phyloP scores from a whole-genome alignment of 2,329 filamentous ascomycete genomes.

The Metarhizium humberi region DNA sequence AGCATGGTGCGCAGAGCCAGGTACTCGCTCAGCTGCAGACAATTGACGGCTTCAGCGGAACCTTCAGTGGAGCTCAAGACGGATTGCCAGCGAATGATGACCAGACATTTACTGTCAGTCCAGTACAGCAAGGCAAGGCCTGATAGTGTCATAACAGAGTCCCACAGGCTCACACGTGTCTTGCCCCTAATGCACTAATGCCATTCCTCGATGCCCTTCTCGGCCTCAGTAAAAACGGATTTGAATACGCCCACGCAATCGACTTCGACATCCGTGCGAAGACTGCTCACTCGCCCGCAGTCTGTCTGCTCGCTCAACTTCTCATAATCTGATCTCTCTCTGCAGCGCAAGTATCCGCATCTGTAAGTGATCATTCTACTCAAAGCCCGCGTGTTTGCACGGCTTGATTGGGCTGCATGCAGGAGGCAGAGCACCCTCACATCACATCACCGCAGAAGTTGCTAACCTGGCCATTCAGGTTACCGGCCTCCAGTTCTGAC shows the following conservation, averaged over 20 bases:
- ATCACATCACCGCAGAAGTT: neutral
- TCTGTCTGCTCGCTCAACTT: neutral
- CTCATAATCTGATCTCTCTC: neutral
- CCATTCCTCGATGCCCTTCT: neutral
- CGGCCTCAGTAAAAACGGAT: neutral
- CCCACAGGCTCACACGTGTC: neutral
- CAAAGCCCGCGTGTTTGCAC: neutral
- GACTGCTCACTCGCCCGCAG: neutral
- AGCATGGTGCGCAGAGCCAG: too few species aligned
- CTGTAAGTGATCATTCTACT: neutral
- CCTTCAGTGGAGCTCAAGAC: neutral
- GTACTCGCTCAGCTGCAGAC: too few species aligned
- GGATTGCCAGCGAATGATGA: neutral
- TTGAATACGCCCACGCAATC: neutral
- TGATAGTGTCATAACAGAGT: neutral
- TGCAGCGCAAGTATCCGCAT: neutral
- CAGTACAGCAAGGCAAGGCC: neutral
- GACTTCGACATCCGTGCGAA: neutral
- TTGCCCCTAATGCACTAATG: neutral
- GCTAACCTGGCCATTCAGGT: slow-evolving; percentile 7
- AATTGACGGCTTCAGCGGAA: neutral
- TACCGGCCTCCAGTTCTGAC: neutral
- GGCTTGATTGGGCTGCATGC: neutral
- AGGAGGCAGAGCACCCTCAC: neutral
- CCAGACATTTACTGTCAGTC: neutral